Evolutionary conservation across 805 yeast species (phyloP).

Genomic region (Metschnikowia picachoensis): DNA sequence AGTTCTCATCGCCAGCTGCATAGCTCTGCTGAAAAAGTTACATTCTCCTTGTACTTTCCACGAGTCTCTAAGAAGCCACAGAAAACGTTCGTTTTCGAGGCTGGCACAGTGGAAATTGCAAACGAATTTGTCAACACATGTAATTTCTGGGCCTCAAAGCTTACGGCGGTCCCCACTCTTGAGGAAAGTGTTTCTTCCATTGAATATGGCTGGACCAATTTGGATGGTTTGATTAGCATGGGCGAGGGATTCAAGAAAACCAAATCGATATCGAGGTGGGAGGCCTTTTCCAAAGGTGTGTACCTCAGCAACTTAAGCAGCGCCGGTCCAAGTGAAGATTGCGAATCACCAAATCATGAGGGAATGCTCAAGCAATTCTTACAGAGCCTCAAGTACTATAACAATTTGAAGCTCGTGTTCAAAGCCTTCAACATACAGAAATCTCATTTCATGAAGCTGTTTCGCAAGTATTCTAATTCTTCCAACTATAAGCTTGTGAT

Average conservation of each 20-base stretch:
- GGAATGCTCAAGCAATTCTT: slow-evolving; percentile 44
- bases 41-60: slow-evolving; percentile 59
- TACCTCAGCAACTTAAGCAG: slow-evolving; percentile 37
- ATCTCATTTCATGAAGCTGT: slow-evolving; percentile 26
- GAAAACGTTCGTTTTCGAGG: slow-evolving; percentile 54
- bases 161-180: slow-evolving; percentile 70
- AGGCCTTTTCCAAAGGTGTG: slow-evolving; percentile 37
- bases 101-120: slow-evolving; percentile 66
- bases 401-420: slow-evolving; percentile 33
- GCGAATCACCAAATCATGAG: slow-evolving; percentile 24
- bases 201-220: slow-evolving; percentile 76
- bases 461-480: slow-evolving; percentile 24
- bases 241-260: slow-evolving; percentile 28
- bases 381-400: slow-evolving; percentile 39
- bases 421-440: slow-evolving; percentile 30
- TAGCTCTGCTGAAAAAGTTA: slow-evolving; percentile 17
- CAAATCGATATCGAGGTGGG: slow-evolving; percentile 42
- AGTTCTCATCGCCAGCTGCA: slow-evolving; percentile 13
- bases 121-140: slow-evolving; percentile 68
- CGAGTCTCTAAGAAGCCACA: slow-evolving; percentile 30
- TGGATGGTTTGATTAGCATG: slow-evolving; percentile 28
- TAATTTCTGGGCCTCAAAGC: slow-evolving; percentile 87
- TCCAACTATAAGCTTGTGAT: slow-evolving; percentile 36
- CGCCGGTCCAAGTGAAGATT: slow-evolving; percentile 17
- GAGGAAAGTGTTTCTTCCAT: slow-evolving; percentile 70